Evolutionary conservation across 108 stramenopile genomes (phyloP), one percentile per base, ranked within the genome.

Genomic region (Skeletonema grethae): DNA sequence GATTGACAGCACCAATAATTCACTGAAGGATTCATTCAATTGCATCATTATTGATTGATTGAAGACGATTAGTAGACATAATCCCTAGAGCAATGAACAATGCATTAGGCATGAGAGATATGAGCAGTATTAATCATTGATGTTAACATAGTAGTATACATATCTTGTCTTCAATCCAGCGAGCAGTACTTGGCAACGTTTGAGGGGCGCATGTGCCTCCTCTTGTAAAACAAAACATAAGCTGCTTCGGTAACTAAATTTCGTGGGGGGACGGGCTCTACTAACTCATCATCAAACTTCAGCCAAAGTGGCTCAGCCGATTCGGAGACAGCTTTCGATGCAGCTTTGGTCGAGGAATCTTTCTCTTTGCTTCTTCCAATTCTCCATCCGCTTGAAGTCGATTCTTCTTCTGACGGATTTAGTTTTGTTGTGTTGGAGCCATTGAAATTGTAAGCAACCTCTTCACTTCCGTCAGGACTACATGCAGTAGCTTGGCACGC

Each of bases 231-330:
- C 8, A 98, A 74, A 3, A 98, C 95, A 66, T 98, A 98, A 10
- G 97, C 97, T 69, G 82, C 88, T 69, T 96, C 96, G 0, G 90
- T 90, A 13, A 94, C 91, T 29, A 97, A 92, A 74, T 81, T 70
- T 48, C 84, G 75, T 0, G 95, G 94, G 1, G 94, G 83, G 25
- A 93, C 77, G 38, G 90, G 91, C 72, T 97, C 94, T 48, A 97
- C 96, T 24, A 93, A 68, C 24, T 98, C 98, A 76, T 98, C 98
- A 69, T 98, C 98, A 77, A 96, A 97, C 59, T 95, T 90, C 6
- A 98, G 77, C 98, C 98, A 98, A 13, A 92, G 80, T 15, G 89
- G 92, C 65, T 93, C 93, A 1, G 88, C 82, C 12, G 87, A 87
- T 73, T 91, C 87, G 9, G 83, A 65, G 4, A 83, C 85, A 4